Conservation (phyloP, 768 basidiomycete species). For the Lyophyllum atratum region DNA sequence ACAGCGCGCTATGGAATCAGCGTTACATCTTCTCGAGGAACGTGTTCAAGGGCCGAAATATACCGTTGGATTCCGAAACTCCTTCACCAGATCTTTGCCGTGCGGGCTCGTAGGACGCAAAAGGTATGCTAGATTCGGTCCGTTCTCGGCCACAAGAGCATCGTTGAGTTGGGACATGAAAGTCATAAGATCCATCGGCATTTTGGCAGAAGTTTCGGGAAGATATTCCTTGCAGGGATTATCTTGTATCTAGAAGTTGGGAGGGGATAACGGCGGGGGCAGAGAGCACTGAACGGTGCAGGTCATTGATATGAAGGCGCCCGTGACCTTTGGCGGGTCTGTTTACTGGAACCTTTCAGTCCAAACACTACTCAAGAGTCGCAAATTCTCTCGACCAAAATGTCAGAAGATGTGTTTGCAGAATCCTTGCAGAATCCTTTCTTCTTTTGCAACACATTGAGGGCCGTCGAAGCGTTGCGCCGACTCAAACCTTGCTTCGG, state of each 20-base stretch:
- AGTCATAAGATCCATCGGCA: constrained; percentile 59
- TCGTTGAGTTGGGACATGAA: constrained; percentile 63
- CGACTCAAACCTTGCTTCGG: too few species aligned
- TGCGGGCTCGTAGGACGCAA: constrained; percentile 77
- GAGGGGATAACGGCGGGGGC: background rate
- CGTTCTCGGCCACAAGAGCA: constrained; percentile 62
- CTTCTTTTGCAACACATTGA: too few species aligned
- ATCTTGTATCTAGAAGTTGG: background rate
- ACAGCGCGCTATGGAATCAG: constrained; percentile 33
- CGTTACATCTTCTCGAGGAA: constrained; percentile 9
- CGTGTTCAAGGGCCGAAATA: constrained; percentile 16
- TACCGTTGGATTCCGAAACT: constrained; percentile 61
- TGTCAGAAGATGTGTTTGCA: too few species aligned
- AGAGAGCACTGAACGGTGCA: background rate
- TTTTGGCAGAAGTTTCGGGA: constrained; percentile 13
- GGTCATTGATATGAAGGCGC: too few species aligned
- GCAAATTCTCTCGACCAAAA: too few species aligned
- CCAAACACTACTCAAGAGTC: too few species aligned
- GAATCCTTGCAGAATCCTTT: too few species aligned
- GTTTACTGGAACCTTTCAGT: too few species aligned
- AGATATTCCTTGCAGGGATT: background rate
- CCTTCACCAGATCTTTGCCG: constrained; percentile 73
- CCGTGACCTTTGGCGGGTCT: too few species aligned
- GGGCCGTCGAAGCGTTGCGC: too few species aligned
- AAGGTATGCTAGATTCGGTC: constrained; percentile 71